A percentile compares a stretch with the other conserved stretches of the same genome.
These are phyloP conservation scores for Colletotrichum gigasporum DNA, from an alignment of 2,329 filamentous ascomycete species.

Conservation along the genomic window DNA sequence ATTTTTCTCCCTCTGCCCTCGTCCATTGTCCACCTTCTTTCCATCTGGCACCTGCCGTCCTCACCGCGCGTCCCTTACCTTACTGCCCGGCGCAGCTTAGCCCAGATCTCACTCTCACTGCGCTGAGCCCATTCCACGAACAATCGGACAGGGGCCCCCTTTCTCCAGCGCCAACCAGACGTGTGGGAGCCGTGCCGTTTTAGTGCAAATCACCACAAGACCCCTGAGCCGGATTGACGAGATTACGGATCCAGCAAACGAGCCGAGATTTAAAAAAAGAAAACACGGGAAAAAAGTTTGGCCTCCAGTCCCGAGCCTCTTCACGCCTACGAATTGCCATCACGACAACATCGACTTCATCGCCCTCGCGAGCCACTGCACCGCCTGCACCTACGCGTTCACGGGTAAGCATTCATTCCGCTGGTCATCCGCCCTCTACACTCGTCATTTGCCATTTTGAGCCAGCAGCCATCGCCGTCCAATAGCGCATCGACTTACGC, in stretches of 20 bases:
- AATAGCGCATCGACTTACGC: conserved; percentile 5
- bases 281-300: background rate
- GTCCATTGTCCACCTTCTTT: background rate
- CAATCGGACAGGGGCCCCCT: conserved; percentile 2
- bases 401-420: background rate
- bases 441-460: background rate
- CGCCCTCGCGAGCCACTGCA: conserved; percentile 6
- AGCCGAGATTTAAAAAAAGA: background rate
- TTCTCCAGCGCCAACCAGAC: conserved; percentile 17
- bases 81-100: no score
- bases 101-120: background rate
- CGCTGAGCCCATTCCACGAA: background rate
- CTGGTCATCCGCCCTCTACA: background rate
- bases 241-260: conserved; percentile 25
- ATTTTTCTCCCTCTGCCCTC: background rate
- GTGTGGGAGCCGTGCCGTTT: conserved; percentile 14
- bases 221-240: conserved; percentile 25
- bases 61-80: no score
- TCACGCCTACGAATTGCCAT: background rate
- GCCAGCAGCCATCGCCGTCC: background rate
- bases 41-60: background rate
- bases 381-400: background rate
- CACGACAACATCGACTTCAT: conserved; percentile 11
- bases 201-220: conserved; percentile 20
- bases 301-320: background rate